A percentile compares a stretch with the other conserved stretches of the same genome.
These are phyloP conservation scores for Citrus trifoliata DNA, from an alignment of 345 rosid species.

Conservation along the genomic window DNA sequence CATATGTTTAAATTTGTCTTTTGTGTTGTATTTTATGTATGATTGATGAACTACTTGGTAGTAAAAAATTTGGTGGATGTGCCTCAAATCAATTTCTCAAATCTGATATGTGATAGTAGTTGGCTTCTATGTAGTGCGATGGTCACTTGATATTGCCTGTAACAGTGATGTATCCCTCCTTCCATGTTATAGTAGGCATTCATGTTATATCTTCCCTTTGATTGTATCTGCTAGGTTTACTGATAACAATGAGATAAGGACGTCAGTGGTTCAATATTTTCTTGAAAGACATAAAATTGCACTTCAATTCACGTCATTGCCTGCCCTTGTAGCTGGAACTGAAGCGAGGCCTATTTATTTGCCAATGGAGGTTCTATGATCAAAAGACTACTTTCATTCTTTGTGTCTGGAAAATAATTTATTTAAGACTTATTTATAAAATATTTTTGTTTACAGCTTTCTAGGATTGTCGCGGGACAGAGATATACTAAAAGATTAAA, in stretches of 20 bases:
- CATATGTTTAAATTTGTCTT: background rate
- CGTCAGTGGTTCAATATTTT: slow-evolving; percentile 55
- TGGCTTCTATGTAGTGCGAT: background rate
- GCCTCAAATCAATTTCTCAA: background rate
- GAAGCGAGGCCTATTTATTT: slow-evolving; percentile 48
- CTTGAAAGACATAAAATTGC: slow-evolving; percentile 32
- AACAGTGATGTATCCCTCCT: background rate
- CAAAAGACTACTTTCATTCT: background rate
- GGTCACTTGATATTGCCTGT: background rate
- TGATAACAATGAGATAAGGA: slow-evolving; percentile 23
- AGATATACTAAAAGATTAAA: slow-evolving; percentile 56
- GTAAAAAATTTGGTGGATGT: too few species aligned
- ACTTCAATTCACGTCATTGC: slow-evolving; percentile 36
- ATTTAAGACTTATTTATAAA: background rate
- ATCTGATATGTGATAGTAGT: background rate
- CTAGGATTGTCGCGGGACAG: slow-evolving; percentile 56
- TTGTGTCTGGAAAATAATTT: background rate
- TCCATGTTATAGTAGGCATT: background rate
- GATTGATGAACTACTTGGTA: background rate
- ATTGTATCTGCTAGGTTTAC: slow-evolving; percentile 44
- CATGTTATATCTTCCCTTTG: background rate
- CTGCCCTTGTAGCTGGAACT: slow-evolving; percentile 63
- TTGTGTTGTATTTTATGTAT: background rate
- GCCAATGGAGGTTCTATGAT: slow-evolving; percentile 75
- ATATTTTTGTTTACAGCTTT: slow-evolving; percentile 38